Conservation (phyloP, 1,139 yeast species). For the Nakaseomyces delphensis region DNA sequence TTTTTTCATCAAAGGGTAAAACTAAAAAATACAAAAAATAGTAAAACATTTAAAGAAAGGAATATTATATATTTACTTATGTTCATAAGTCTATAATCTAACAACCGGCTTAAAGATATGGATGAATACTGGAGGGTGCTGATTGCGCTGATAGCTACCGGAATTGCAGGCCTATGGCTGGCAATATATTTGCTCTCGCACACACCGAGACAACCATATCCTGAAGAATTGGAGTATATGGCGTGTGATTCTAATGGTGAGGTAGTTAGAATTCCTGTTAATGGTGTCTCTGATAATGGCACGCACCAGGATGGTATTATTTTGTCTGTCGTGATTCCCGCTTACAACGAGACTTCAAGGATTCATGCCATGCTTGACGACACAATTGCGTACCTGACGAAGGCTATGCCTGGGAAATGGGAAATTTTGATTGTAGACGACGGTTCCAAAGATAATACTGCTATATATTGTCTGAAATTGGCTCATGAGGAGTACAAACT, state of each 20-base stretch:
- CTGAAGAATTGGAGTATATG: slow-evolving; percentile 42
- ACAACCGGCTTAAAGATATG: neutral
- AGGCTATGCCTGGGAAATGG: slow-evolving; percentile 35
- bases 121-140: neutral
- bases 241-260: slow-evolving; percentile 32
- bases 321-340: slow-evolving; percentile 77
- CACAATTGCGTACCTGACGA: slow-evolving; percentile 49
- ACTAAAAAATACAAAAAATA: too few relatives aligned
- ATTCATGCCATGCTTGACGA: slow-evolving; percentile 72
- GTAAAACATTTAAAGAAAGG: too few relatives aligned
- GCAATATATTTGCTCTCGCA: slow-evolving; percentile 48
- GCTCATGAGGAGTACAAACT: slow-evolving; percentile 45
- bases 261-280: slow-evolving; percentile 16
- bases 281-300: slow-evolving; percentile 18
- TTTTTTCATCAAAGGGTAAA: too few relatives aligned
- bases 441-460: slow-evolving; percentile 79
- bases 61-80: too few relatives aligned
- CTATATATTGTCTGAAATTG: slow-evolving; percentile 57
- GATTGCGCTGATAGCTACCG: neutral
- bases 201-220: slow-evolving; percentile 48
- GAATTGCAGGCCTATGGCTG: slow-evolving; percentile 32
- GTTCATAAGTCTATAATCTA: too few relatives aligned
- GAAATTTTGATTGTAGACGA: slow-evolving; percentile 88
- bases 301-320: slow-evolving; percentile 33
- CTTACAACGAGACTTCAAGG: slow-evolving; percentile 76